Evolutionary conservation across 2,329 filamentous ascomycete species (phyloP).

Genomic region (Rugonectria rugulosa): DNA sequence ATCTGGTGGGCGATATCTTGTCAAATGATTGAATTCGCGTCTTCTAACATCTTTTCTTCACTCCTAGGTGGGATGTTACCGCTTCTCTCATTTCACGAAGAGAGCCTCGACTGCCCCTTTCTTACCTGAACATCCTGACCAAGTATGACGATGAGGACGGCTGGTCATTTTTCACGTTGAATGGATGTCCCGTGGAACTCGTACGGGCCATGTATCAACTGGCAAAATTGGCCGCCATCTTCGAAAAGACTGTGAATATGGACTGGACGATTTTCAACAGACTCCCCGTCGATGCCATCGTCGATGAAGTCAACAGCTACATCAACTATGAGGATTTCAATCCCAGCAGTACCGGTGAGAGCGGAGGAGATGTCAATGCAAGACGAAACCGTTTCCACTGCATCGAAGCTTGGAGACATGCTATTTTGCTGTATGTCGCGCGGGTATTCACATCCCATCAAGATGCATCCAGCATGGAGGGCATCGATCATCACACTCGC

Average conservation of each 20-base stretch:
- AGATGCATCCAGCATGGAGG: neutral
- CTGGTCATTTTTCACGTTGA: slow-evolving; percentile 13
- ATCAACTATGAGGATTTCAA: slow-evolving; percentile 5
- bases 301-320: slow-evolving; percentile 5
- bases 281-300: slow-evolving; percentile 2
- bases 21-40: neutral
- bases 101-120: slow-evolving; percentile 4
- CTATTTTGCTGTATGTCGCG: slow-evolving; percentile 6
- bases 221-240: neutral
- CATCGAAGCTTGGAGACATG: slow-evolving; percentile 15
- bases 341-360: neutral
- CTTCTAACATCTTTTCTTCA: neutral
- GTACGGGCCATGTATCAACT: slow-evolving; percentile 8
- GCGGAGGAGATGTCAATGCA: neutral
- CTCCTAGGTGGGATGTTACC: slow-evolving; percentile 15
- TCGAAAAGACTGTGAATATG: slow-evolving; percentile 2
- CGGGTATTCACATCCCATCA: slow-evolving; percentile 6
- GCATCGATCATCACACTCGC: slow-evolving; percentile 2
- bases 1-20: neutral
- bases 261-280: slow-evolving; percentile 9
- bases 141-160: slow-evolving; percentile 4
- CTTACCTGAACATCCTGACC: slow-evolving; percentile 3
- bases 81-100: slow-evolving; percentile 11
- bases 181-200: slow-evolving; percentile 2
- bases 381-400: slow-evolving; percentile 11